Percentiles rank a stretch among this genome's conserved stretches.
Conservation (phyloP, 768 basidiomycete species). For the Suillus bovinus region DNA sequence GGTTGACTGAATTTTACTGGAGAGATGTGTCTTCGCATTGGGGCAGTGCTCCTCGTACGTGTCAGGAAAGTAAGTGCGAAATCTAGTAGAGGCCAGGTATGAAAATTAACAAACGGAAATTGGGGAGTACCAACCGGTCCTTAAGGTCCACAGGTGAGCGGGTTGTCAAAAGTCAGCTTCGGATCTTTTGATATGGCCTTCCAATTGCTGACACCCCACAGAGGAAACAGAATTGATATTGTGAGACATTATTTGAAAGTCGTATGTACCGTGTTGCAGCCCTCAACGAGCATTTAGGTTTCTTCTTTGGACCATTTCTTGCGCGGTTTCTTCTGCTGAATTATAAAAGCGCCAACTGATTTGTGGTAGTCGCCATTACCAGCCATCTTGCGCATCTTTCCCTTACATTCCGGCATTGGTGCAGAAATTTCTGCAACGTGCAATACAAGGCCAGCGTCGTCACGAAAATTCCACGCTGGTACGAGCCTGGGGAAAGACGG, state of each 20-base stretch:
- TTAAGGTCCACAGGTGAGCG: constrained; percentile 92
- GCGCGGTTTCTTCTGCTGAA: no score
- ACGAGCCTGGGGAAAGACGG: constrained; percentile 70
- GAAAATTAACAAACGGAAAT: not conserved
- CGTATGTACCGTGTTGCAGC: constrained; percentile 76
- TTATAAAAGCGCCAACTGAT: constrained; percentile 46
- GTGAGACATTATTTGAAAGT: not conserved
- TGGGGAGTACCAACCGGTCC: constrained; percentile 62
- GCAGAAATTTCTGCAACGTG: constrained; percentile 32
- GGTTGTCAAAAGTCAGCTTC: constrained; percentile 70
- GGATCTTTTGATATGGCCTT: constrained; percentile 87
- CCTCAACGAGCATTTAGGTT: constrained; percentile 85
- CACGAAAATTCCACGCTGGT: constrained; percentile 70
- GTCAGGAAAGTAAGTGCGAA: constrained; percentile 89
- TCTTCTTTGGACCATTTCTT: no score
- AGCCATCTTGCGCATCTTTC: constrained; percentile 60
- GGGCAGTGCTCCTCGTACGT: constrained; percentile 90
- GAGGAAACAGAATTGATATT: constrained; percentile 9
- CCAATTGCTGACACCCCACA: constrained; percentile 95
- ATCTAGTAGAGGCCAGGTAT: constrained; percentile 42
- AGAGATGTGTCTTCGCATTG: constrained; percentile 86
- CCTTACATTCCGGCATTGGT: constrained; percentile 53
- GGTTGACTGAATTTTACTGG: constrained; percentile 80
- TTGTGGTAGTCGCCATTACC: constrained; percentile 34
- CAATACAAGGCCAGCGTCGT: constrained; percentile 64